Evolutionary conservation across 1,284 basidiomycete genomes (phyloP).

Genomic region (Trichosporon coremiiforme): DNA sequence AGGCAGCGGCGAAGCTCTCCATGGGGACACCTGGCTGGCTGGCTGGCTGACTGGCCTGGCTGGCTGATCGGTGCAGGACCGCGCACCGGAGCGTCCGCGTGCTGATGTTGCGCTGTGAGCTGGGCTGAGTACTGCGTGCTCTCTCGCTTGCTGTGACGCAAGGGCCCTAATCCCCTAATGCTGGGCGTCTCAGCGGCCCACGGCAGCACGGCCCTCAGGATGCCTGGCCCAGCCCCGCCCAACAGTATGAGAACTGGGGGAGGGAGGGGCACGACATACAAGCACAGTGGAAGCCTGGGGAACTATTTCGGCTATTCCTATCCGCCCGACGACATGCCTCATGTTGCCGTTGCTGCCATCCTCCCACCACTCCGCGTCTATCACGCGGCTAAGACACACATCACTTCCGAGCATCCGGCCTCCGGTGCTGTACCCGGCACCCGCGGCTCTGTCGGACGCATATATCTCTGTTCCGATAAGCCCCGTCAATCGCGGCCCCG

Average conservation of each 20-base stretch:
- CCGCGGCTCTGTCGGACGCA: conserved; percentile 7
- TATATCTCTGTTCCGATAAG: background rate
- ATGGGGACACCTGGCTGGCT: conserved; percentile 12
- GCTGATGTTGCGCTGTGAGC: background rate
- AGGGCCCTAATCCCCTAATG: conserved; percentile 1
- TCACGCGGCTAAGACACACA: conserved; percentile 1
- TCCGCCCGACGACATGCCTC: conserved; percentile 6
- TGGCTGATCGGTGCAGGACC: background rate
- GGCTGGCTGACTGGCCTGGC: background rate
- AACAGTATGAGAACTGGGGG: background rate
- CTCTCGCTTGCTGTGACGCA: background rate
- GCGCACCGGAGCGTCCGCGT: background rate
- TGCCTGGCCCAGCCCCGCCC: background rate
- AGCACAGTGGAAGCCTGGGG: conserved; percentile 15
- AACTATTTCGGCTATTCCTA: conserved; percentile 19
- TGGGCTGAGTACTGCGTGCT: background rate
- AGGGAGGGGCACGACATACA: conserved; percentile 8
- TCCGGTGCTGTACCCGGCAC: background rate
- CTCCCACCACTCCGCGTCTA: background rate
- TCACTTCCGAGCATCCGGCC: background rate
- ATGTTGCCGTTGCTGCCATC: background rate
- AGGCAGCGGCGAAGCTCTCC: background rate
- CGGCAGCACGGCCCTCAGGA: conserved; percentile 7
- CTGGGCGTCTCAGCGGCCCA: conserved; percentile 3
- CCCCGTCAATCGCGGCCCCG: conserved; percentile 9